These are phyloP conservation scores for Kwoniella sp. DNA, from an alignment of 768 basidiomycete species.

Conservation along the genomic window DNA sequence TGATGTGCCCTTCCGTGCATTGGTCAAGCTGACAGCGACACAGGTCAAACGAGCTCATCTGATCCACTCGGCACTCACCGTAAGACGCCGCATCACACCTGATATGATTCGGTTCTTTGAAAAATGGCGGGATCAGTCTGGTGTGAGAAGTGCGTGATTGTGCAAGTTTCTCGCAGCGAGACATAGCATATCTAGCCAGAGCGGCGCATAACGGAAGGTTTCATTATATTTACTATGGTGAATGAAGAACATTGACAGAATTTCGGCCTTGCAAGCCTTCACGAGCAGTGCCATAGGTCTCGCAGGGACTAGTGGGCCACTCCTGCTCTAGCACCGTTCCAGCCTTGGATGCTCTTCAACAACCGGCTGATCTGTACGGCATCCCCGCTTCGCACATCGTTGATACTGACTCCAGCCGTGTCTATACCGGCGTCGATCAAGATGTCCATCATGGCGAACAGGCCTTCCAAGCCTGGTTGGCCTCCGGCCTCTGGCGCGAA, in stretches of 20 bases:
- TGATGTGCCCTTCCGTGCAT: not conserved
- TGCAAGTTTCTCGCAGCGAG: not conserved
- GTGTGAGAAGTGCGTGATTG: slow-evolving; percentile 45
- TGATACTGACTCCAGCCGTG: slow-evolving; percentile 88
- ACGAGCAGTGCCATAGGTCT: too few species aligned
- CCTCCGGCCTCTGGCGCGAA: slow-evolving; percentile 62
- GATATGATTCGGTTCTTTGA: slow-evolving; percentile 68
- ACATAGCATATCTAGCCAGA: not conserved
- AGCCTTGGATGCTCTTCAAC: slow-evolving; percentile 54
- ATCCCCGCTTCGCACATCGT: slow-evolving; percentile 80
- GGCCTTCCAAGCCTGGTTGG: slow-evolving; percentile 78
- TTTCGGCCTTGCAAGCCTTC: too few species aligned
- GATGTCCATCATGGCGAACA: slow-evolving; percentile 87
- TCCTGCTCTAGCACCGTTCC: slow-evolving; percentile 14
- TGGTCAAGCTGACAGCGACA: not conserved
- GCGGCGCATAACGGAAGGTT: not conserved
- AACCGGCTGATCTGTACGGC: slow-evolving; percentile 75
- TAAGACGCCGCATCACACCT: slow-evolving; percentile 79
- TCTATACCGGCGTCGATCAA: slow-evolving; percentile 82
- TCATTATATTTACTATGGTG: not conserved
- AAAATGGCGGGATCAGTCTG: slow-evolving; percentile 60
- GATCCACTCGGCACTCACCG: slow-evolving; percentile 63
- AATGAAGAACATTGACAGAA: not conserved
- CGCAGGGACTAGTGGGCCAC: slow-evolving; percentile 1
- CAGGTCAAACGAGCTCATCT: slow-evolving; percentile 76